phyloP scores from a whole-genome alignment of 129 eudicot species.

The Saposhnikovia divaricata region DNA sequence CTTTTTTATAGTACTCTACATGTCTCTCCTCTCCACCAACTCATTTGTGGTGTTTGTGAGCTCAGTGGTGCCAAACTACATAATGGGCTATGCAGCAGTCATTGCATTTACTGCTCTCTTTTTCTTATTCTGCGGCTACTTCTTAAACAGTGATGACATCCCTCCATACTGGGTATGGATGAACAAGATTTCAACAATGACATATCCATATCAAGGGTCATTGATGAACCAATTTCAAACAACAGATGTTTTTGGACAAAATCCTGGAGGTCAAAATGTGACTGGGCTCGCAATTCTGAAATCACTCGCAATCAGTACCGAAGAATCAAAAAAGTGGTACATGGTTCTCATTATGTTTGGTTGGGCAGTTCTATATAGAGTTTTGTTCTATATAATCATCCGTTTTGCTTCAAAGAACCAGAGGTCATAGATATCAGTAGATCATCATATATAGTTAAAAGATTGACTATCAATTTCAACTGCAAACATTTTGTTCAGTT shows the following conservation, averaged over 20 bases:
- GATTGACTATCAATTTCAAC: constrained; percentile 18
- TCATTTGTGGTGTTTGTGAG: constrained; percentile 77
- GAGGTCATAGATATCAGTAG: constrained; percentile 30
- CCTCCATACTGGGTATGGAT: constrained; percentile 78
- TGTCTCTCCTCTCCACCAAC: constrained; percentile 69
- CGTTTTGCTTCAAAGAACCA: constrained; percentile 82
- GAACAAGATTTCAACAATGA: constrained; percentile 65
- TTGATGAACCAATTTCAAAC: constrained; percentile 61
- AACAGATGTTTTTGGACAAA: constrained; percentile 23
- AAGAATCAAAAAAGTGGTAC: constrained; percentile 37
- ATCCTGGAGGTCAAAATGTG: constrained; percentile 17
- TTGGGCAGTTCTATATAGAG: constrained; percentile 64
- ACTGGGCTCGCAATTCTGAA: constrained; percentile 38
- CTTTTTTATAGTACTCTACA: constrained; percentile 49
- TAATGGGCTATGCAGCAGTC: constrained; percentile 77
- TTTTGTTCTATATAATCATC: constrained; percentile 57
- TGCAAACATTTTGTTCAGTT: constrained; percentile 20
- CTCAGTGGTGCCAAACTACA: constrained; percentile 76
- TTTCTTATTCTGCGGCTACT: constrained; percentile 83
- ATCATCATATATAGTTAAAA: background rate
- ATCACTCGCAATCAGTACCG: constrained; percentile 34
- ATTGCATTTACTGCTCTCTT: constrained; percentile 76
- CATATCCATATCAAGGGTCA: constrained; percentile 76
- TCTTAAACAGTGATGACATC: constrained; percentile 43
- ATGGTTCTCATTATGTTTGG: constrained; percentile 63